Conservation (phyloP, 108 stramenopile species). For the Nannochloropsis oceanica region DNA sequence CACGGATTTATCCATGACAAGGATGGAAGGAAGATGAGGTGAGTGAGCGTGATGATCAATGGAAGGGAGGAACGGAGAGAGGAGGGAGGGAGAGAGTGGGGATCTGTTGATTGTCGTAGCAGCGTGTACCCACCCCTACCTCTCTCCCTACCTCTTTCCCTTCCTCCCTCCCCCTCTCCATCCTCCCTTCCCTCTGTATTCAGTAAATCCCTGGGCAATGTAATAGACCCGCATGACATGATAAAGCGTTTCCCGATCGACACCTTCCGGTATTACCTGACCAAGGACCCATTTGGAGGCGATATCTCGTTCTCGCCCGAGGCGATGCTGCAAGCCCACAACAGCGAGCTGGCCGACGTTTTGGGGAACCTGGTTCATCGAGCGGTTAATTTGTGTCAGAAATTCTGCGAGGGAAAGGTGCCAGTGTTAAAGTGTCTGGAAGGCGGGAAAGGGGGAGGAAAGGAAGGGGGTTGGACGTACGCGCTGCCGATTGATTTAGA, state of each 20-base stretch:
- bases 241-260: conserved; percentile 71
- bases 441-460: no score
- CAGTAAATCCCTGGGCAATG: conserved; percentile 87
- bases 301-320: conserved; percentile 72
- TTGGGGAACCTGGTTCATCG: conserved; percentile 92
- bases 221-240: conserved; percentile 88
- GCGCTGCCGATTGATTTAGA: not conserved
- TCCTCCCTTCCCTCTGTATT: not conserved
- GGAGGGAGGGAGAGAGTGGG: not conserved
- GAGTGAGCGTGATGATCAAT: not conserved
- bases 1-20: conserved; percentile 93
- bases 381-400: conserved; percentile 64
- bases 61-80: not conserved
- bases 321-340: conserved; percentile 72
- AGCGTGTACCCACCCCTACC: not conserved
- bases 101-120: not conserved
- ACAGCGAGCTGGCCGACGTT: conserved; percentile 84
- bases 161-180: not conserved
- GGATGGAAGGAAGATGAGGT: conserved; percentile 92
- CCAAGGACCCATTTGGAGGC: conserved; percentile 79
- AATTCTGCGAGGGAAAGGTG: conserved; percentile 67
- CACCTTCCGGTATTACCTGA: conserved; percentile 68
- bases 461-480: not conserved
- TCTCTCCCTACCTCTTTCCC: not conserved
- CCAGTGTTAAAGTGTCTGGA: conserved; percentile 40